These are phyloP conservation scores for Filobasidium uniguttulatum DNA, from an alignment of 1,284 basidiomycete species.

Conservation along the genomic window DNA sequence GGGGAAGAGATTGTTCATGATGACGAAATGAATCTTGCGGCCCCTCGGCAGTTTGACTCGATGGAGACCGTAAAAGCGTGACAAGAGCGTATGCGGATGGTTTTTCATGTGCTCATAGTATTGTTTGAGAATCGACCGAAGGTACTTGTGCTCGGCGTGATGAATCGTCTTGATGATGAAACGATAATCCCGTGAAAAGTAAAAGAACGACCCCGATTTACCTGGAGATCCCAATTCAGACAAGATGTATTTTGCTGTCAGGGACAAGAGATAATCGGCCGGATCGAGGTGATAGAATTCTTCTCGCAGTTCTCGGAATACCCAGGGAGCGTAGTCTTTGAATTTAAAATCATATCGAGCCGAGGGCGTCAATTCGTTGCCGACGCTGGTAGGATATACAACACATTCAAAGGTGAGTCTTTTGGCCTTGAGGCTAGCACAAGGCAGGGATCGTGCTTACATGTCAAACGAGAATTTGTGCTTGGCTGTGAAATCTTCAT, in stretches of 20 bases:
- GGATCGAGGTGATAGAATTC: constrained; percentile 91
- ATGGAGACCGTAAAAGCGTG: constrained; percentile 90
- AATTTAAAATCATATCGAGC: constrained; percentile 81
- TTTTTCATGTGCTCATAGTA: constrained; percentile 78
- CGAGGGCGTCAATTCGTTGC: constrained; percentile 91
- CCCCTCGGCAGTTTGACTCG: constrained; percentile 91
- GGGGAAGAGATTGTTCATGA: constrained; percentile 99
- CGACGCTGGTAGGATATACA: constrained; percentile 47
- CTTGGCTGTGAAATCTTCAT: constrained; percentile 73
- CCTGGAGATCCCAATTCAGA: constrained; percentile 97
- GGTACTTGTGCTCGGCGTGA: constrained; percentile 85
- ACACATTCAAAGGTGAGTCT: not conserved
- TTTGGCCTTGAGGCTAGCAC: no score
- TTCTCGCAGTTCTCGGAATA: constrained; percentile 88
- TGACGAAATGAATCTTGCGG: constrained; percentile 94
- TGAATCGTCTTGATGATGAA: constrained; percentile 99
- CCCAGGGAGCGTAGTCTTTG: constrained; percentile 97
- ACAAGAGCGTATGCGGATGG: constrained; percentile 88
- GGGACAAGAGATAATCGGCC: constrained; percentile 87
- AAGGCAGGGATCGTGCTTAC: constrained; percentile 46
- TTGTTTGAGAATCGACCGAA: constrained; percentile 65
- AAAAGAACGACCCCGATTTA: constrained; percentile 97
- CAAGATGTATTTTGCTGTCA: constrained; percentile 94
- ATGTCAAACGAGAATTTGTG: constrained; percentile 98
- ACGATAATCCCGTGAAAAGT: constrained; percentile 95